Evolutionary conservation across 2,329 filamentous ascomycete genomes (phyloP).

Genomic region (Pyrenophora graminea): DNA sequence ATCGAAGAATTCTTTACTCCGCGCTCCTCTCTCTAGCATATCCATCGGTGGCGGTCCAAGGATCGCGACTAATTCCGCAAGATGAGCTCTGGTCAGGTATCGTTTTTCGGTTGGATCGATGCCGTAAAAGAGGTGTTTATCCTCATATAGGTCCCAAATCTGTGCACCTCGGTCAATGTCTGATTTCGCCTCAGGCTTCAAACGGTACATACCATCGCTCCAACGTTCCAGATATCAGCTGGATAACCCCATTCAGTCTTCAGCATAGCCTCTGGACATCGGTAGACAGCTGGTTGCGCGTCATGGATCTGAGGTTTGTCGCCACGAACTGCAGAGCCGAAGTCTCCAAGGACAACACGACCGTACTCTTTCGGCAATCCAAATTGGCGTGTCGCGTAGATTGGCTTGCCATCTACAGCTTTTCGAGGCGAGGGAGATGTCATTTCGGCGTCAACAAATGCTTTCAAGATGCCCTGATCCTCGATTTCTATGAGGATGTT

Average conservation of each 20-base stretch:
- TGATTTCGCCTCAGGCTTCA: constrained; percentile 3
- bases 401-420: constrained; percentile 31
- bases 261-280: constrained; percentile 47
- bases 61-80: constrained; percentile 33
- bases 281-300: constrained; percentile 44
- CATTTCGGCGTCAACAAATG: constrained; percentile 44
- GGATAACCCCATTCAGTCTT: constrained; percentile 42
- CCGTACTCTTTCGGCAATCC: constrained; percentile 40
- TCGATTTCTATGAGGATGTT: constrained; percentile 48
- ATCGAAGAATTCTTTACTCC: constrained; percentile 22
- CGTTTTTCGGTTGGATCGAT: constrained; percentile 20
- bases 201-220: constrained; percentile 37
- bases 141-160: constrained; percentile 48
- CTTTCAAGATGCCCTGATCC: constrained; percentile 43
- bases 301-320: constrained; percentile 27
- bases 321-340: constrained; percentile 15
- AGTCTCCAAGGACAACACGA: constrained; percentile 41
- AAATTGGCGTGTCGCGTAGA: constrained; percentile 47
- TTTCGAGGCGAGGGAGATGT: constrained; percentile 47
- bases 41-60: constrained; percentile 24
- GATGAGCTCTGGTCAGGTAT: constrained; percentile 33
- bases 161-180: constrained; percentile 18
- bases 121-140: constrained; percentile 37
- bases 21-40: constrained; percentile 15
- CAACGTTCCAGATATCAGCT: constrained; percentile 49